Conservation (phyloP, 2,329 filamentous ascomycete genomes). For the Talaromyces piceae region DNA sequence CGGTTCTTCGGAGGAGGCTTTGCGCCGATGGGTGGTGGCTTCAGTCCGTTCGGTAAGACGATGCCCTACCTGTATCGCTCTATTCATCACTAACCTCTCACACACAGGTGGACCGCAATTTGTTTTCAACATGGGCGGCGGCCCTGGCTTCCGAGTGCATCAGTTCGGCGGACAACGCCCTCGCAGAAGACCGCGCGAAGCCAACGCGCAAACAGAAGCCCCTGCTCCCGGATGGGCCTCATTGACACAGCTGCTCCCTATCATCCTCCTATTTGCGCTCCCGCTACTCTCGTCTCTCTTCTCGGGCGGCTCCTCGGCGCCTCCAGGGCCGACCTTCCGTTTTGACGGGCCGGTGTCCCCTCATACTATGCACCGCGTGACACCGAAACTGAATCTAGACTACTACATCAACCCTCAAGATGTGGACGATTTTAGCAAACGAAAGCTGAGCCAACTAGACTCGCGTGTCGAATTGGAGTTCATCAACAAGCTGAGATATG, state of each 20-base stretch:
- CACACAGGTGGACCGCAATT: conserved; percentile 65
- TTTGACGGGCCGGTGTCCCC: conserved; percentile 66
- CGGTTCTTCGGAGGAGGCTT: conserved; percentile 81
- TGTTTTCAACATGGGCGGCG: conserved; percentile 89
- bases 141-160: conserved; percentile 85
- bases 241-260: conserved; percentile 71
- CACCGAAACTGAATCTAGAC: conserved; percentile 62
- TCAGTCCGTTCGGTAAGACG: conserved; percentile 59
- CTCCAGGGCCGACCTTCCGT: conserved; percentile 61
- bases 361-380: conserved; percentile 66
- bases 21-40: conserved; percentile 46
- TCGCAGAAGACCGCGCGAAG: conserved; percentile 64
- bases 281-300: conserved; percentile 78
- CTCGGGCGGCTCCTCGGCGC: conserved; percentile 43
- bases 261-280: conserved; percentile 81
- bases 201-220: conserved; percentile 47
- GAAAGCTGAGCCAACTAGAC: conserved; percentile 69
- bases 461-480: conserved; percentile 67
- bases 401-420: conserved; percentile 83
- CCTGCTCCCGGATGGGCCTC: conserved; percentile 46
- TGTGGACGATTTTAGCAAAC: conserved; percentile 59
- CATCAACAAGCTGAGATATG: conserved; percentile 56
- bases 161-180: conserved; percentile 82
- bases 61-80: background rate
- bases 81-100: conserved; percentile 1